Base-by-base conservation (phyloP, 2,329 filamentous ascomycete genomes). In the Penicillium italicum region DNA sequence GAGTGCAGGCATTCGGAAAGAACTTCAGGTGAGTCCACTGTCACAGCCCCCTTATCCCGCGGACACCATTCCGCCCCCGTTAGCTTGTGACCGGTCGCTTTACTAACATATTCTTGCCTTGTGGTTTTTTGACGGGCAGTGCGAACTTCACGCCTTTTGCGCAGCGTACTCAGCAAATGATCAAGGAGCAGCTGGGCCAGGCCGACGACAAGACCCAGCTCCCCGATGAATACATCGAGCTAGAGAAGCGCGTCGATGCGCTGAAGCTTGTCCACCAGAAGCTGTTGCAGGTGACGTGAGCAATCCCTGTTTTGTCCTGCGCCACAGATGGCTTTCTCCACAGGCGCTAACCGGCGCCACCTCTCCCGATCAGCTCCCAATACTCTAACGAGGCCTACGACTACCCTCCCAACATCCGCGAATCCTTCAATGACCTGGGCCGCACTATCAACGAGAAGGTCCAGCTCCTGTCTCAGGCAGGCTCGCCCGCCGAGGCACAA, bases 211-310 rank as follows among this genome's bases (percentile, higher is more conserved):
- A 94, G 91, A 99, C 94, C 62, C 89, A 97, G 79, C 90, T 99
- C 41, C 94, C 94, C 43, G 88, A 92, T 66, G 94, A 97, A 77
- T 99, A 99, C 77, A 90, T 97, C 73, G 92, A 97, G 77, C 88
- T 99, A 60, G 94, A 99, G 85, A 97, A 97, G 84, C 88, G 93
- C 64, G 91, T 97, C 69, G 94, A 99, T 85, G 94, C 94, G 57
- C 81, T 99, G 72, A 97, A 96, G 82, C 86, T 89, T 72, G 94
- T 96, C 57, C 94, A 99, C 77, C 91, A 96, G 79, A 96, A 96
- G 81, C 90, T 99, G 82, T 86, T 99, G 61, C 86, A 91, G 66
- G 94, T 97, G 72, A 99, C 94, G 90, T 96, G 80, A 78, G 89
- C 84, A 52, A 56, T 40, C 58, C 24, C 28, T 18, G 1, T 18